Conservation (phyloP, 371 early-diverging fungal genomes). For the Lichtheimia ornata region DNA sequence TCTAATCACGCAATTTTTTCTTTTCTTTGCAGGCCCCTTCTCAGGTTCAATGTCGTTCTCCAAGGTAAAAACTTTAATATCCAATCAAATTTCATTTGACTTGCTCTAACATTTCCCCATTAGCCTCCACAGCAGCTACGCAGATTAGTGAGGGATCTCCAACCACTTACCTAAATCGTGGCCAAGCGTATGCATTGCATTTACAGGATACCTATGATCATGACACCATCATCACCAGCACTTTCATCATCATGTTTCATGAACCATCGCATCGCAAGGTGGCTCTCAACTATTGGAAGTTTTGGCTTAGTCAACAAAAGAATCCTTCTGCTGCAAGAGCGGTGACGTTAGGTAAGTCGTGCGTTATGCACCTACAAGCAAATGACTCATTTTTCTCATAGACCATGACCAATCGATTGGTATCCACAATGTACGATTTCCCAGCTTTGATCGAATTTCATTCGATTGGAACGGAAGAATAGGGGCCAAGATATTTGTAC, state of each 20-base stretch:
- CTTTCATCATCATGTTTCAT: slow-evolving; percentile 72
- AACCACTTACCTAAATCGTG: slow-evolving; percentile 69
- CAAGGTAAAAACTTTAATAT: background rate
- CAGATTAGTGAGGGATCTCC: slow-evolving; percentile 43
- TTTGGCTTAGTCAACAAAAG: slow-evolving; percentile 80
- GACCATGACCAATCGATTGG: slow-evolving; percentile 42
- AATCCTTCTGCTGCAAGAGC: slow-evolving; percentile 67
- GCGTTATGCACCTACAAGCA: too few species aligned
- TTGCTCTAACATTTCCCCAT: background rate
- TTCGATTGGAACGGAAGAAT: slow-evolving; percentile 76
- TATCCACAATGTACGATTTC: slow-evolving; percentile 54
- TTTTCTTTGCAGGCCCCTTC: slow-evolving; percentile 1
- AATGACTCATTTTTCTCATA: background rate
- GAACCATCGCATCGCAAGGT: slow-evolving; percentile 71
- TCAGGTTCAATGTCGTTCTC: slow-evolving; percentile 7
- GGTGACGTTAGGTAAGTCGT: slow-evolving; percentile 57
- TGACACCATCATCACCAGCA: slow-evolving; percentile 55
- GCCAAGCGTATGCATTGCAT: slow-evolving; percentile 59
- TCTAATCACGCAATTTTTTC: background rate
- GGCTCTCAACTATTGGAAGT: slow-evolving; percentile 74
- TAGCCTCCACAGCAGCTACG: slow-evolving; percentile 42
- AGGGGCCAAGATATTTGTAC: slow-evolving; percentile 72
- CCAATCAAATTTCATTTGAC: background rate
- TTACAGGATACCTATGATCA: slow-evolving; percentile 40
- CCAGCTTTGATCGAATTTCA: slow-evolving; percentile 69